A percentile compares a stretch with the other conserved stretches of the same genome.
Evolutionary conservation across 805 yeast genomes (phyloP).

Genomic region (Nakazawaea sp.): DNA sequence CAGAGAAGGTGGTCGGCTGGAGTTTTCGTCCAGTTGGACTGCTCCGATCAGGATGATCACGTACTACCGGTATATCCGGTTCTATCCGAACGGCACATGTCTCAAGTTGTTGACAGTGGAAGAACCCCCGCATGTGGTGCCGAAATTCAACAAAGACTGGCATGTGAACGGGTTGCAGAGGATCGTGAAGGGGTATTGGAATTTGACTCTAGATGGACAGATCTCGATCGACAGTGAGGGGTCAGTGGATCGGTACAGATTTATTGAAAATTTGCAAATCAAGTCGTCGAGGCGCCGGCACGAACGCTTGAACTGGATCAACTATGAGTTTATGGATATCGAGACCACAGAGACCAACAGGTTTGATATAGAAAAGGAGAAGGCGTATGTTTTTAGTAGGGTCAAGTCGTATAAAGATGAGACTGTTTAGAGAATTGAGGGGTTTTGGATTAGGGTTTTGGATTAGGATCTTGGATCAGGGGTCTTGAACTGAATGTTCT

Average conservation of each 20-base stretch:
- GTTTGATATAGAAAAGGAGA: constrained; percentile 63
- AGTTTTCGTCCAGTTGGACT: constrained; percentile 57
- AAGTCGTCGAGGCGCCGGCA: constrained; percentile 57
- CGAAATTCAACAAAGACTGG: constrained; percentile 33
- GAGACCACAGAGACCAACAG: constrained; percentile 46
- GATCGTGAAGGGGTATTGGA: constrained; percentile 51
- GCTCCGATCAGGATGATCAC: constrained; percentile 81
- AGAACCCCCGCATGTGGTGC: constrained; percentile 67
- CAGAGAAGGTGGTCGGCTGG: constrained; percentile 73
- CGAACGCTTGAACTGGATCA: constrained; percentile 67
- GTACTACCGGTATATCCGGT: constrained; percentile 79
- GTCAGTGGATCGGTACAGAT: constrained; percentile 50
- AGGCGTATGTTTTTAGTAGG: constrained; percentile 69
- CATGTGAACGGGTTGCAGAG: constrained; percentile 25
- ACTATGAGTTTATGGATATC: constrained; percentile 50
- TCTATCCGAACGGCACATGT: constrained; percentile 72
- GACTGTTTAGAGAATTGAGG: too few relatives aligned
- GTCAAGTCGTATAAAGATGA: constrained; percentile 44
- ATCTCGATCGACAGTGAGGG: constrained; percentile 51
- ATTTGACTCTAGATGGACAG: constrained; percentile 42
- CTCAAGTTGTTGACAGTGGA: constrained; percentile 61
- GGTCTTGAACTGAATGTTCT: too few relatives aligned
- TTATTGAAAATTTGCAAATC: constrained; percentile 57
- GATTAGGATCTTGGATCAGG: too few relatives aligned
- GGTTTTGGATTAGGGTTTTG: too few relatives aligned